Conservation (phyloP, 352 stramenopile species). For the Blastocystis sp. region DNA sequence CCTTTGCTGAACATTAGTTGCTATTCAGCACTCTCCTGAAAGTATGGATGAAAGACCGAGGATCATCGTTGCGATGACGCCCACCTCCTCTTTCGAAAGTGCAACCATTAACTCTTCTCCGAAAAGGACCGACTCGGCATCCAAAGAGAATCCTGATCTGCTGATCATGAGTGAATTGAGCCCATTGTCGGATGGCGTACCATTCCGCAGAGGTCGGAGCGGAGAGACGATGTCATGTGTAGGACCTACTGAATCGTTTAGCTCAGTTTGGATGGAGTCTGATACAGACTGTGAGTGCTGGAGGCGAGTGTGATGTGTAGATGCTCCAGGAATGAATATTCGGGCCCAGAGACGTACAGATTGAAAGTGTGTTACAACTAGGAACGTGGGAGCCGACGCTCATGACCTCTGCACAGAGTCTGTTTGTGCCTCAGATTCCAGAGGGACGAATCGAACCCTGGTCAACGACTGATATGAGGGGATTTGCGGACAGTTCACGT, state of each 20-base stretch:
- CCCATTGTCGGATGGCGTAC: neutral
- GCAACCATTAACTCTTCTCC: too few species aligned
- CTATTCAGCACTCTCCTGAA: too few species aligned
- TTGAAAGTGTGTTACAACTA: neutral
- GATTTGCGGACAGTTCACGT: neutral
- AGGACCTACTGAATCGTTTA: neutral
- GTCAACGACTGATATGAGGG: neutral
- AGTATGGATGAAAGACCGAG: too few species aligned
- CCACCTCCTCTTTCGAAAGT: too few species aligned
- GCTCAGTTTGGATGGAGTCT: neutral
- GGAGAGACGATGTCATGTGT: neutral
- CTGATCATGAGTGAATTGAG: neutral
- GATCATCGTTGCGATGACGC: too few species aligned
- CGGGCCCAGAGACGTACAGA: neutral
- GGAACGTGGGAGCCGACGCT: neutral
- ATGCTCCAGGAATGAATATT: constrained; percentile 26
- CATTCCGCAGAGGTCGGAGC: neutral
- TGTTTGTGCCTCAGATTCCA: neutral
- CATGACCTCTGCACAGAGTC: neutral
- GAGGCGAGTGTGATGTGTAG: neutral
- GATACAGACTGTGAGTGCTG: neutral
- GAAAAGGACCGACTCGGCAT: too few species aligned
- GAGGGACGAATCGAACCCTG: neutral
- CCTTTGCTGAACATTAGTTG: too few species aligned
- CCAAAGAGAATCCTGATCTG: too few species aligned